These are phyloP conservation scores for Linum usitatissimum DNA, from an alignment of 345 rosid genomes.

Conservation along the genomic window DNA sequence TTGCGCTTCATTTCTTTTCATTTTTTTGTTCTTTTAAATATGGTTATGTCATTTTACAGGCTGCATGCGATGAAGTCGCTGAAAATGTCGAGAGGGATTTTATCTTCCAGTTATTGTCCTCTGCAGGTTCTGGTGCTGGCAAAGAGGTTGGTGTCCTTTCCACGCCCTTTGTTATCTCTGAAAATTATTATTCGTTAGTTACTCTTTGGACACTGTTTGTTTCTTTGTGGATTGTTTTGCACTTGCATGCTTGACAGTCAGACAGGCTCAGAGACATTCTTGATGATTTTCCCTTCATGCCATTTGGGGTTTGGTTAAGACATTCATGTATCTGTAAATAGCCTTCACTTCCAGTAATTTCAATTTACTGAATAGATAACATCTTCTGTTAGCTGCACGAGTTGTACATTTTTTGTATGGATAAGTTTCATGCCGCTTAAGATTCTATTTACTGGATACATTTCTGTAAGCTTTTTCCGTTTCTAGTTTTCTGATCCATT, in stretches of 20 bases:
- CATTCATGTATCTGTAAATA: not conserved
- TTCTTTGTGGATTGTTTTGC: not conserved
- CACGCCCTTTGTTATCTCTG: not conserved
- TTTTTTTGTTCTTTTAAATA: constrained; percentile 12
- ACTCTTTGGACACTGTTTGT: not conserved
- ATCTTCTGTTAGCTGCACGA: not conserved
- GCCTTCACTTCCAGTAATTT: no score
- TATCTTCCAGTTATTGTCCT: constrained; percentile 59
- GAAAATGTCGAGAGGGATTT: constrained; percentile 80
- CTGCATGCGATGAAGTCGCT: constrained; percentile 57
- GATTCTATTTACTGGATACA: not conserved
- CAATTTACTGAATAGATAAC: not conserved
- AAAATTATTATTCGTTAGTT: not conserved
- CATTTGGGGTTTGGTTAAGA: not conserved
- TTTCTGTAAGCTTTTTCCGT: not conserved
- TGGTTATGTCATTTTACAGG: constrained; percentile 32
- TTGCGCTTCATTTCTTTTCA: not conserved
- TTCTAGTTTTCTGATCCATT: constrained; percentile 2
- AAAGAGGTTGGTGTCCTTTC: constrained; percentile 46
- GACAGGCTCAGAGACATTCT: no score
- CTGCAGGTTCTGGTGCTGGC: constrained; percentile 29
- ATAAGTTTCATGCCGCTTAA: not conserved
- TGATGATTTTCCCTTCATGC: not conserved
- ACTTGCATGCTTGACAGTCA: no score
- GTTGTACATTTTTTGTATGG: not conserved